phyloP scores from a whole-genome alignment of 2,329 filamentous ascomycete species.

The Tricladium varicosporioides region DNA sequence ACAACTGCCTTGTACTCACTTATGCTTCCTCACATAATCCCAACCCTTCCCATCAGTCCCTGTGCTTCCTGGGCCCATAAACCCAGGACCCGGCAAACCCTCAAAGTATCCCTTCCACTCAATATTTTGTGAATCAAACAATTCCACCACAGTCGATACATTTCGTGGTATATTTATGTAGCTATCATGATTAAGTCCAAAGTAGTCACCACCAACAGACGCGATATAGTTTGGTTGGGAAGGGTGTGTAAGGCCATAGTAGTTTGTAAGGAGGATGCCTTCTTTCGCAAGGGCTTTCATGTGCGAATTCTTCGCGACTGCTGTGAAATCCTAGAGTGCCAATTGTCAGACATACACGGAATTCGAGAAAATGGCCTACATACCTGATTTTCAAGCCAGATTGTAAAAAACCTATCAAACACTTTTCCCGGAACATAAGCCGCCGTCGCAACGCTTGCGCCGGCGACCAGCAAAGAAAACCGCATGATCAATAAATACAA shows the following conservation, averaged over 20 bases:
- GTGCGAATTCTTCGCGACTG: conserved; percentile 39
- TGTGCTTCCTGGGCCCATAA: conserved; percentile 42
- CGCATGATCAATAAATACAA: conserved; percentile 16
- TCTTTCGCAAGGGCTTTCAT: conserved; percentile 42
- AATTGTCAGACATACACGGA: neutral
- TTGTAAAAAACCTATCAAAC: conserved; percentile 58
- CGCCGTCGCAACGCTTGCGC: conserved; percentile 11
- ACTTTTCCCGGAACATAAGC: conserved; percentile 44
- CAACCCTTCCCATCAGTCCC: conserved; percentile 34
- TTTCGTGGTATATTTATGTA: conserved; percentile 43
- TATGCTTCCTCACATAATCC: conserved; percentile 36
- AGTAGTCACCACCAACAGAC: conserved; percentile 46
- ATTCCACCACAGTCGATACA: conserved; percentile 46
- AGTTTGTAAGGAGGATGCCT: conserved; percentile 44
- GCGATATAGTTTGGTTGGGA: conserved; percentile 49
- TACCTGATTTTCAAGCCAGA: conserved; percentile 62
- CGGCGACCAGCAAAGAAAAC: conserved; percentile 12
- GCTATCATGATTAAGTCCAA: conserved; percentile 46
- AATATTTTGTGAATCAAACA: conserved; percentile 42
- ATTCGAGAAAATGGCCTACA: neutral
- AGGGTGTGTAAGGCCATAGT: conserved; percentile 46
- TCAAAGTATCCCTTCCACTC: conserved; percentile 48
- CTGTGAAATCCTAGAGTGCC: conserved; percentile 40
- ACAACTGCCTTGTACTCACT: conserved; percentile 18
- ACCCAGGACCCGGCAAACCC: conserved; percentile 45